Base-by-base conservation (phyloP, 2,329 filamentous ascomycete genomes). In the Eutypa lata region DNA sequence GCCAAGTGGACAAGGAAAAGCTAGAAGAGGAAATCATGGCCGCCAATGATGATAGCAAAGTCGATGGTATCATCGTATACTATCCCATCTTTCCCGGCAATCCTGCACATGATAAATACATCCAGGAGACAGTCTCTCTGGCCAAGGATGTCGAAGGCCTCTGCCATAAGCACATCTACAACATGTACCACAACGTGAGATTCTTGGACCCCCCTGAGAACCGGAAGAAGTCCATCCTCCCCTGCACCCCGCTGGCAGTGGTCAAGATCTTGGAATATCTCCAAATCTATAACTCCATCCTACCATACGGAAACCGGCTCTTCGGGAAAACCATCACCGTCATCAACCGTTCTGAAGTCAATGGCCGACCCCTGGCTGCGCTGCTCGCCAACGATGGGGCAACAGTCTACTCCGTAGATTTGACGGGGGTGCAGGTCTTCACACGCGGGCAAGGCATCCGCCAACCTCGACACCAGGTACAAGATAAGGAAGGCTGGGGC, bases 151-250 rank as follows among this genome's bases (percentile, higher is more conserved):
- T 99, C 60, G 94, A 99, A 73, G 94, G 94, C 35, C 84, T 99
- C 53, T 91, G 88, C 63, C 93, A 97, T 73, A 87, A 87, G 68
- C 92, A 97, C 75, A 88, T 97, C 67, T 92, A 93, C 83, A 99
- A 99, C 81, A 97, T 99, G 92, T 99, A 97, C 76, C 90, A 97
- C 78, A 99, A 99, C 76, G 84, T 96, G 65, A 90, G 94, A 60
- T 97, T 92, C 77, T 80, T 99, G 52, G 94, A 99, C 73, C 77
- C 86, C 22, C 87, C 88, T 4, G 72, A 79, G 43, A 89, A 91
- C 71, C 79, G 77, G 53, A 89, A 90, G 71, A 97, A 99, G 77
- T 95, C 88, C 47, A 90, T 97, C 60, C 77, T 99, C 49, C 94
- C 94, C 5, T 99, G 94, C 79, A 99, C 94, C 2, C 94, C 94